Evolutionary conservation across 352 stramenopile species (phyloP).

Genomic region (Phytophthora melonis): DNA sequence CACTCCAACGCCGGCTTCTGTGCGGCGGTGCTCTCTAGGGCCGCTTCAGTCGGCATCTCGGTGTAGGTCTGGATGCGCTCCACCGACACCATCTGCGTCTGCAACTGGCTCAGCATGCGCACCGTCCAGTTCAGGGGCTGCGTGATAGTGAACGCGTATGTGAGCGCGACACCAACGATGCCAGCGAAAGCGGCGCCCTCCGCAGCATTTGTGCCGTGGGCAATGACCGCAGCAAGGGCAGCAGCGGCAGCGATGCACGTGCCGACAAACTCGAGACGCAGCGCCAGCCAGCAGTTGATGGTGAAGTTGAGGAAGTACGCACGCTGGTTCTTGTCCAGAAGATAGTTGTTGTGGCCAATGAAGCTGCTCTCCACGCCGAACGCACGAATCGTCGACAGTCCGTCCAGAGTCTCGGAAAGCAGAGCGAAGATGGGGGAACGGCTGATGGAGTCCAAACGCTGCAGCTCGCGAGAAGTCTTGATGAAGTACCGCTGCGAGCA

Average conservation of each 20-base stretch:
- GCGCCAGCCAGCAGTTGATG: slow-evolving; percentile 74
- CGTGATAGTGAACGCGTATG: slow-evolving; percentile 76
- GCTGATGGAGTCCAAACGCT: slow-evolving; percentile 95
- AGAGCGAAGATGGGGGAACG: slow-evolving; percentile 94
- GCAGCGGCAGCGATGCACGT: slow-evolving; percentile 60
- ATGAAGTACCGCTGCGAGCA: slow-evolving; percentile 93
- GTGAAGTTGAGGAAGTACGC: slow-evolving; percentile 75
- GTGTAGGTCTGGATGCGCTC: slow-evolving; percentile 73
- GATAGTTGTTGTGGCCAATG: slow-evolving; percentile 47
- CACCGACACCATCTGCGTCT: slow-evolving; percentile 79
- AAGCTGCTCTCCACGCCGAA: slow-evolving; percentile 62
- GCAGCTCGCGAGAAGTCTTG: slow-evolving; percentile 90
- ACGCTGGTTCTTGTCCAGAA: slow-evolving; percentile 70
- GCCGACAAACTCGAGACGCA: slow-evolving; percentile 73
- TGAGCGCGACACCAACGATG: slow-evolving; percentile 66
- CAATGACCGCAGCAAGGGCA: slow-evolving; percentile 52
- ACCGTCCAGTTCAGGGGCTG: slow-evolving; percentile 79
- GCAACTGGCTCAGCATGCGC: slow-evolving; percentile 70
- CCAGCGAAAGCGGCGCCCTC: slow-evolving; percentile 52
- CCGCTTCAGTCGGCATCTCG: slow-evolving; percentile 60
- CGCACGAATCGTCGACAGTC: slow-evolving; percentile 93
- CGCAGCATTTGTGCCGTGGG: slow-evolving; percentile 41
- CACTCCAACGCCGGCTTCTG: slow-evolving; percentile 61
- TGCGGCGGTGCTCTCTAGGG: slow-evolving; percentile 41
- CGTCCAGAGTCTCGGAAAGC: slow-evolving; percentile 95